Evolutionary conservation across 768 basidiomycete species (phyloP), one percentile per base, ranked within the genome.

Genomic region (Suillus decipiens): DNA sequence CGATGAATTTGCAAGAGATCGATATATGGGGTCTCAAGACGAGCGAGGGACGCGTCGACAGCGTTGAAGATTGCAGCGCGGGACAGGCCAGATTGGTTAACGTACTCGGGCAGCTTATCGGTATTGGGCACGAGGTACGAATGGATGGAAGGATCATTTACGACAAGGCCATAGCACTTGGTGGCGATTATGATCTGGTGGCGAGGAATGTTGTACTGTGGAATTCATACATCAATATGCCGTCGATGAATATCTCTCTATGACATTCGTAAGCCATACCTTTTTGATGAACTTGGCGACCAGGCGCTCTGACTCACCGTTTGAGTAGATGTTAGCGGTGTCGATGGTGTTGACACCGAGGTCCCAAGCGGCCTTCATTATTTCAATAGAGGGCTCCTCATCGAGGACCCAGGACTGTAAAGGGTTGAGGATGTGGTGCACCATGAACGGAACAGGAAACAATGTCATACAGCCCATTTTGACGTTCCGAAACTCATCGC

Each of bases 1-100:
- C 76, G 68, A 53, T 84, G 83, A 41, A 82, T 78, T 63, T 83
- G 82, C 45, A 84, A 73, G 6, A 80, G 69, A 56, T 80, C 79
- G 50, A 79, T 62, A 64, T 78, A 77, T 19, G 75, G 31, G 2
- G 78, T 81, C 24, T 71, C 63, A 24, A 81, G 69, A 4, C 79
- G 77, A 24, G 61, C 66, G 7, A 80, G 75, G 0, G 76, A 78
- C 5, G 76, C 79, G 0, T 77, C 75, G 37, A 73, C 75, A 0
- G 71, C 75, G n/a, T 77, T 79, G 63, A 79, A 77, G 53, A 79
- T 78, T 43, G 77, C 77, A 3, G 69, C 62, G 9, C 76, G 74
- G n/a, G 76, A 78, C 9, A 77, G 71, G 11, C 78, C 76, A 12
- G 42, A 22, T 31, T 79, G 77, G 48, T 79, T 78, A 33, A 73